Evolutionary conservation across 2,329 filamentous ascomycete species (phyloP), one percentile per base, ranked within the genome.

Genomic region (Huntiella abstrusa): DNA sequence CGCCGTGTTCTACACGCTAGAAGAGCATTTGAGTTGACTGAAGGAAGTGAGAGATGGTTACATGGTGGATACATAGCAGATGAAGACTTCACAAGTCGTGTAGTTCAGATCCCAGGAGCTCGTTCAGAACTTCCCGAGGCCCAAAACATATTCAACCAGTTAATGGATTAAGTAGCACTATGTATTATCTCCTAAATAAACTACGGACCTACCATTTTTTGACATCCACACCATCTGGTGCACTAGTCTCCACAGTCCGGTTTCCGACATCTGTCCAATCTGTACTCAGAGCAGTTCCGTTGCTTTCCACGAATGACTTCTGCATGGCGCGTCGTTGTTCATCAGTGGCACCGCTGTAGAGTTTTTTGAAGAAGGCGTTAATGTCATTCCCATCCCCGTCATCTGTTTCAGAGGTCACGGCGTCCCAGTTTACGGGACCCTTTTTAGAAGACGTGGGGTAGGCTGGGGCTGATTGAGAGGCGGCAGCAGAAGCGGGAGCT

Each of bases 271-370:
- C 82, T 7, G 65, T 63, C 91, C 91, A 98, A 59, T 88, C 85
- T 0, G 91, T 98, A 61, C 85, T 95, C 43, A 98, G 65, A 2
- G 83, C 74, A 0, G 91, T 98, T 4, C 91, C 91, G 54, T 92
- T 91, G 61, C 87, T 95, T 68, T 98, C 88, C 11, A 77, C 70
- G 57, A 84, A 96, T 58, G 84, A 93, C 73, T 98, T 98, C 76
- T 92, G 84, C 91, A 98, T 98, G 6, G 91, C 91, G 2, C 86
- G 76, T 57, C 77, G 77, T 49, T 84, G 83, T 54, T 98, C 88
- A 0, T 79, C 75, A 42, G 80, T 77, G 0, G 84, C 77, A 33
- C 67, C 69, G 52, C 80, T 76, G 64, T 88, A 96, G 1, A 98
- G 67, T 56, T 81, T 78, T 68, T 92, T 91, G 69, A 98, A 98